Evolutionary conservation across 2,329 filamentous ascomycete species (phyloP).

Genomic region (Epichloe gansuensis): DNA sequence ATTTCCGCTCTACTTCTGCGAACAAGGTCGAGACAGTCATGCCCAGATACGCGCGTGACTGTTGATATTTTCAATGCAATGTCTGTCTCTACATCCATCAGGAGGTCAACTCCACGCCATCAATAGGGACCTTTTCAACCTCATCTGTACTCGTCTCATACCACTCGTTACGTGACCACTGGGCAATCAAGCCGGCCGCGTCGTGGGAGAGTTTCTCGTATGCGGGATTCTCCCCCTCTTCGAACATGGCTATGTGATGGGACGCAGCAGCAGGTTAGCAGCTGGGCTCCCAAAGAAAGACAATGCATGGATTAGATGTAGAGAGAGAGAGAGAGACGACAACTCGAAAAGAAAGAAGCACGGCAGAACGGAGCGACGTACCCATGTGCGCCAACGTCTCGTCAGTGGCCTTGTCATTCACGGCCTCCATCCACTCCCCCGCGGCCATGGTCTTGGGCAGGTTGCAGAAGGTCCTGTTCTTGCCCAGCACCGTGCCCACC

Average conservation of each 20-base stretch:
- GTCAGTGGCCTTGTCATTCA: constrained; percentile 69
- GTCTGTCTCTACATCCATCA: neutral
- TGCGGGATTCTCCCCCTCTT: constrained; percentile 55
- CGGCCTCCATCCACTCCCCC: constrained; percentile 52
- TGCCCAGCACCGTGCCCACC: constrained; percentile 47
- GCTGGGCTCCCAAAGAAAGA: too few species aligned
- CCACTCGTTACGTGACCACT: constrained; percentile 55
- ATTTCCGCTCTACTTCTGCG: too few species aligned
- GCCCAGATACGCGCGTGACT: too few species aligned
- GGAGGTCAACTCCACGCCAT: neutral
- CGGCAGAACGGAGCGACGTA: constrained; percentile 20
- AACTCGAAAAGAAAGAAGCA: constrained; percentile 7
- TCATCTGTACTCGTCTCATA: constrained; percentile 29
- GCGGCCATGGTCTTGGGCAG: constrained; percentile 47
- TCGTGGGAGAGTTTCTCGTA: constrained; percentile 55
- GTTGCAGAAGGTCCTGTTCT: constrained; percentile 78
- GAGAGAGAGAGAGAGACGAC: neutral
- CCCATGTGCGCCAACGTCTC: constrained; percentile 72
- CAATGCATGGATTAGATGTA: neutral
- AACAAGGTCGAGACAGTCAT: too few species aligned
- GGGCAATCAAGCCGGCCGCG: constrained; percentile 50
- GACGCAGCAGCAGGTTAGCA: constrained; percentile 5
- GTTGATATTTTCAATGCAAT: too few species aligned
- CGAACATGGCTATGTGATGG: constrained; percentile 52
- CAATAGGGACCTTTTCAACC: neutral